Evolutionary conservation across 306 rosid species (phyloP).

Genomic region (Prunus davidiana): DNA sequence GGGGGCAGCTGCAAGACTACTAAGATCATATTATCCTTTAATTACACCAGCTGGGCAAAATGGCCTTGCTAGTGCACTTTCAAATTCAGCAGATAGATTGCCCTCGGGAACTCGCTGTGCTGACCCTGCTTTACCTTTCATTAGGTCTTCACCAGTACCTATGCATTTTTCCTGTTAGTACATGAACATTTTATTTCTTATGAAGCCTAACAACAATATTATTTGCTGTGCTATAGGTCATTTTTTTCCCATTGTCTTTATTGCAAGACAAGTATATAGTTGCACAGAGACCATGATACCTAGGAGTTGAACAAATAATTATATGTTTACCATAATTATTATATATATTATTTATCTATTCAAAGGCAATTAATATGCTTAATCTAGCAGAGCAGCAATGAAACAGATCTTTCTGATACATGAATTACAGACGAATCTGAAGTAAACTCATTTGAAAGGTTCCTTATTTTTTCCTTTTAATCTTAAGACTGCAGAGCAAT

Average conservation of each 20-base stretch:
- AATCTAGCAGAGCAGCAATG: neutral
- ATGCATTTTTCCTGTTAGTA: neutral
- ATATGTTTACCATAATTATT: neutral
- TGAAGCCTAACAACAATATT: neutral
- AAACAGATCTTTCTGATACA: neutral
- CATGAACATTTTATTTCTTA: conserved; percentile 2
- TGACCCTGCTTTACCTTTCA: conserved; percentile 91
- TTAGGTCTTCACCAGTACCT: conserved; percentile 53
- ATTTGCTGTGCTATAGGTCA: neutral
- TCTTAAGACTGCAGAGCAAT: neutral
- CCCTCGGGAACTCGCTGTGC: conserved; percentile 92
- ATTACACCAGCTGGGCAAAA: conserved; percentile 93
- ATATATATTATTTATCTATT: neutral
- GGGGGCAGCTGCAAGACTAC: conserved; percentile 96
- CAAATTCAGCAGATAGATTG: conserved; percentile 81
- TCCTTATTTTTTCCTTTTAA: no score
- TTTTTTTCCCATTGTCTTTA: neutral
- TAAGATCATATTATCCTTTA: conserved; percentile 91
- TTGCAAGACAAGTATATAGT: neutral
- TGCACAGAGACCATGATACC: neutral
- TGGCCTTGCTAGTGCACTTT: conserved; percentile 91
- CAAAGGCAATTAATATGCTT: neutral
- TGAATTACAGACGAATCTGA: neutral
- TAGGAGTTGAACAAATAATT: neutral
- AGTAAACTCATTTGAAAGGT: no score